Percentiles rank a stretch among this genome's conserved stretches.
Evolutionary conservation across 148 eudicot genomes (phyloP).

Genomic region (Talinum fruticosum): DNA sequence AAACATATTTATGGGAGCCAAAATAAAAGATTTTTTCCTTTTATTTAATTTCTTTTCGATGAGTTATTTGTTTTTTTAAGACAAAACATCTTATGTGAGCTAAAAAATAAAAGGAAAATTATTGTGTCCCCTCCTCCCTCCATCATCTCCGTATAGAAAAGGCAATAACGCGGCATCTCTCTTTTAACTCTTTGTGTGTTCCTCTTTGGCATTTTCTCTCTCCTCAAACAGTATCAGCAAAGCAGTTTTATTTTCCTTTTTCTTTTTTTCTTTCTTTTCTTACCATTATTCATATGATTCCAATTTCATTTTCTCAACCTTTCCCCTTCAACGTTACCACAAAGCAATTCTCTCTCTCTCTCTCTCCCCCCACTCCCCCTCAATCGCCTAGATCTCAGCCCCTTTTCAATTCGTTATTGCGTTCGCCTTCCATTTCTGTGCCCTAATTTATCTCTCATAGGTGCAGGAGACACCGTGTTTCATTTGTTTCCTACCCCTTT

Average conservation of each 20-base stretch:
- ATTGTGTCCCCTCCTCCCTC: no score
- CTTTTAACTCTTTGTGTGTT: no score
- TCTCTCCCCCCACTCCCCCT: slow-evolving; percentile 1
- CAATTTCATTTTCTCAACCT: slow-evolving; percentile 5
- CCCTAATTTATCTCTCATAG: background rate
- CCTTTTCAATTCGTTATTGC: background rate
- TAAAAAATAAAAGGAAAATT: no score
- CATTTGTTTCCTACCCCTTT: background rate
- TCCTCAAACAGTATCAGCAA: background rate
- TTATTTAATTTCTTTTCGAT: no score
- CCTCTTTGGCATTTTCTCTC: background rate
- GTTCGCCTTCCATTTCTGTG: background rate
- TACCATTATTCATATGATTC: background rate
- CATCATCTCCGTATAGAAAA: no score
- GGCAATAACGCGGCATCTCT: no score
- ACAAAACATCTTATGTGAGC: no score
- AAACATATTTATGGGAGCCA: no score
- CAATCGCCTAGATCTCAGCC: slow-evolving; percentile 18
- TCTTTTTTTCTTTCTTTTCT: background rate
- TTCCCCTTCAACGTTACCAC: slow-evolving; percentile 14
- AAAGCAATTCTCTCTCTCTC: slow-evolving; percentile 10
- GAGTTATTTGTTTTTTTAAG: no score
- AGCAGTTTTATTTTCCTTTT: background rate
- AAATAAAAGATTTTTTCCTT: no score
- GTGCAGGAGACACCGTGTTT: background rate